Evolutionary conservation across 2,329 filamentous ascomycete genomes (phyloP), one percentile per base, ranked within the genome.

Genomic region (Fusarium sp.): DNA sequence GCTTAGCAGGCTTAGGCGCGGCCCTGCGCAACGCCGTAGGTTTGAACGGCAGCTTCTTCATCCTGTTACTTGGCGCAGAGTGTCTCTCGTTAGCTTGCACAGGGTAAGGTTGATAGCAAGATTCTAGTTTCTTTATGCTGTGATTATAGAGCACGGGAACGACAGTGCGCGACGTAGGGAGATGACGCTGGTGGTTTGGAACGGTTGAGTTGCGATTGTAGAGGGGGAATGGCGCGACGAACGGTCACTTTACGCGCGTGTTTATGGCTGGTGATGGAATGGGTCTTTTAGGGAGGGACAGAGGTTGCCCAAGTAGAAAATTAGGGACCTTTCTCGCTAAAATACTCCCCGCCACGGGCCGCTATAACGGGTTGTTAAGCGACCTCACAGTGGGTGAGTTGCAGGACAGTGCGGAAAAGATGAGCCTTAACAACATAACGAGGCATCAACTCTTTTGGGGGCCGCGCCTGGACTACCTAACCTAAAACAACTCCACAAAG

Each of bases 31-130:
- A 71, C 19, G 76, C 79, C 3, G 81, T 83, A 11, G 80, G 80
- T 60, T 83, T 83, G 71, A 83, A 83, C 1, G 81, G 81, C 2
- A 83, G 77, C 58, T 76, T 78, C 67, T 78, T 78, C 61, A 74
- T 75, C 64, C 74, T 77, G 19, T 11, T 61, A 58, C 29, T 43
- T 46, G 43, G 43, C 45, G 25, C 34, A 41, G 15, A 39, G 35
- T 44, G 11, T 38, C 36, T 42, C 34, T 42, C 34, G 53, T 67
- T 54, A 56, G 58, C 59, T 35, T 50, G 36, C 38, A 54, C 40
- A n/a, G 9, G 22, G 36, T 51, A 32, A 22, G 19, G 34, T 40
- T 40, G 42, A 54, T 60, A 64, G 56, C 57, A 59, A 51, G 36
- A 25, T 15, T 35, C 26, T n/a, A 12, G 19, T 19, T 15, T 29